phyloP scores from a whole-genome alignment of 768 basidiomycete species.

The Mycena vitilis region DNA sequence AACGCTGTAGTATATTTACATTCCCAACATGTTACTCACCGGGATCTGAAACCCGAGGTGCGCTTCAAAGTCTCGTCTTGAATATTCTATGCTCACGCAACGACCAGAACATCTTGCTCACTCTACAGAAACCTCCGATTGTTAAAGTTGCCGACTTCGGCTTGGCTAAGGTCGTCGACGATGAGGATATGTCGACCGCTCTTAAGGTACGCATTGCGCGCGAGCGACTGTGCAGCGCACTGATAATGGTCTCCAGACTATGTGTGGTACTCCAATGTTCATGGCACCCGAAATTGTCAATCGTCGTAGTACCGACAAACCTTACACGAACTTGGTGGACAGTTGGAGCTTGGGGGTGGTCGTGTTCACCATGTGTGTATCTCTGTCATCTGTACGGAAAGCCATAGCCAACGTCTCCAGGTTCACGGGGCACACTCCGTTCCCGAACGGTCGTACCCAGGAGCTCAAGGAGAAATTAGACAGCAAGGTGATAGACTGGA shows the following conservation, averaged over 20 bases:
- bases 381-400: background rate
- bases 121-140: conserved; percentile 50
- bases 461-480: conserved; percentile 4
- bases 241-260: conserved; percentile 49
- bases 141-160: conserved; percentile 77
- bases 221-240: background rate
- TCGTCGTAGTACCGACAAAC: conserved; percentile 45
- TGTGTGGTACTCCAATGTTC: conserved; percentile 74
- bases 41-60: conserved; percentile 78
- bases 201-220: conserved; percentile 46
- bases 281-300: conserved; percentile 71
- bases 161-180: conserved; percentile 61
- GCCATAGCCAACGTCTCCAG: conserved; percentile 7
- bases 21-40: conserved; percentile 67
- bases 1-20: conserved; percentile 54
- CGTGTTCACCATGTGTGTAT: conserved; percentile 69
- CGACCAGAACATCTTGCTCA: conserved; percentile 63
- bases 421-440: conserved; percentile 21
- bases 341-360: conserved; percentile 76
- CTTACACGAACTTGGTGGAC: conserved; percentile 70
- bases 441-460: background rate
- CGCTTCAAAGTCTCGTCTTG: background rate
- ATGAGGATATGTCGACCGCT: conserved; percentile 42
- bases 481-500: conserved; percentile 6
- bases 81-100: background rate